Conservation (phyloP, 2,329 filamentous ascomycete genomes). For the Paraconiothyrium brasiliense region DNA sequence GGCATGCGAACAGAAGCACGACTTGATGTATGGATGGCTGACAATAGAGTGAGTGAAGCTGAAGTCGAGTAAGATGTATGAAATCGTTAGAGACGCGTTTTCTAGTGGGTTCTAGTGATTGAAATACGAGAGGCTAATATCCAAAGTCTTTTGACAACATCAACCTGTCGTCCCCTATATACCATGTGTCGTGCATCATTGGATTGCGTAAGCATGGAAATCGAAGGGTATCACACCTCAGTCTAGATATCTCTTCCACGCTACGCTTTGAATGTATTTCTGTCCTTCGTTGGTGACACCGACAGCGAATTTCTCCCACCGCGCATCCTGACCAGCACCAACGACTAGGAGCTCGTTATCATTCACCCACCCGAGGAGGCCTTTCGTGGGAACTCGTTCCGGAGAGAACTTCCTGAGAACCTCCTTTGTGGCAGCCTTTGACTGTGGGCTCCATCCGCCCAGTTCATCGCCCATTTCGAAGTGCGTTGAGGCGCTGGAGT, state of each 20-base stretch:
- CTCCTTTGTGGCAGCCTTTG: slow-evolving; percentile 60
- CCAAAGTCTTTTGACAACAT: too few species aligned
- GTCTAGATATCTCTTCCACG: slow-evolving; percentile 81
- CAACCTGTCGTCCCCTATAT: neutral
- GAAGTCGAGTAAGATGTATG: too few species aligned
- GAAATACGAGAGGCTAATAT: too few species aligned
- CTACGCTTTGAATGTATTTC: slow-evolving; percentile 73
- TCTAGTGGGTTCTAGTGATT: too few species aligned
- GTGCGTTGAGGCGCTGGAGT: slow-evolving; percentile 81
- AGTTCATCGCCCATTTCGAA: slow-evolving; percentile 86
- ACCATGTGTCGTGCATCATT: neutral
- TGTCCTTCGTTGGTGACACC: slow-evolving; percentile 74
- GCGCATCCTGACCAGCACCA: slow-evolving; percentile 79
- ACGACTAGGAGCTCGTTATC: slow-evolving; percentile 79
- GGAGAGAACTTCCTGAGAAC: slow-evolving; percentile 5
- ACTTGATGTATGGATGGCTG: too few species aligned
- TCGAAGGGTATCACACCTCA: neutral
- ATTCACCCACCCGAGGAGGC: slow-evolving; percentile 83
- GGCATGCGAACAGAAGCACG: too few species aligned
- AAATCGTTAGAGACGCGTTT: too few species aligned
- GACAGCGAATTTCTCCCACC: slow-evolving; percentile 88
- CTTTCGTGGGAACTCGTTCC: slow-evolving; percentile 70
- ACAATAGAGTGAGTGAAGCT: too few species aligned
- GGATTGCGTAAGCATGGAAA: neutral
- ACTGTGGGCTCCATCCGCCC: slow-evolving; percentile 37